Evolutionary conservation across 805 yeast species (phyloP).

Genomic region (Wickerhamomyces subpelliculosus): DNA sequence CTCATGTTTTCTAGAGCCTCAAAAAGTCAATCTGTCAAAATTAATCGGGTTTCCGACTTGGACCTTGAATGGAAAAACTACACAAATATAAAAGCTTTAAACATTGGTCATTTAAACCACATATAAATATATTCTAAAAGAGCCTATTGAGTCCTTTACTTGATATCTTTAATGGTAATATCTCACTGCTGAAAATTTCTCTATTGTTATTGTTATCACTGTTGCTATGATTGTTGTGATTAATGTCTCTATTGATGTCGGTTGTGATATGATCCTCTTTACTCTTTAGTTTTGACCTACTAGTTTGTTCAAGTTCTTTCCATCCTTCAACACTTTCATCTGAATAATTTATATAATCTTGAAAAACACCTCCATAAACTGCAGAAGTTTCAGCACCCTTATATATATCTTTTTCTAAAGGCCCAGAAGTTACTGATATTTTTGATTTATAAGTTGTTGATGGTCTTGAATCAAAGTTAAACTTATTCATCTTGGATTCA

Average conservation of each 20-base stretch:
- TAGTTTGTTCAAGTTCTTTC: background rate
- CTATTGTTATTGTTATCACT: no score
- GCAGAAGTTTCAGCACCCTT: slow-evolving; percentile 3
- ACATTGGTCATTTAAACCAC: no score
- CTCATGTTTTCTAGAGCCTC: slow-evolving; percentile 5
- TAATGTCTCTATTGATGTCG: no score
- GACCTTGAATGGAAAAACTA: no score
- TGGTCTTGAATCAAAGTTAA: background rate
- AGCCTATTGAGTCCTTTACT: background rate
- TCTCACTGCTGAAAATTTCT: background rate
- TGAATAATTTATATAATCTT: slow-evolving; percentile 14
- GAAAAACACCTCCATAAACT: slow-evolving; percentile 16
- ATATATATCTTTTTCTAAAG: slow-evolving; percentile 1
- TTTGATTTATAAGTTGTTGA: slow-evolving; percentile 1
- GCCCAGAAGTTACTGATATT: slow-evolving; percentile 6
- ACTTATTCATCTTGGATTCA: background rate
- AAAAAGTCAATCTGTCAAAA: slow-evolving; percentile 3
- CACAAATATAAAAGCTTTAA: no score
- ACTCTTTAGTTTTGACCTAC: background rate
- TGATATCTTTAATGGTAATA: background rate
- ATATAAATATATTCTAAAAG: no score
- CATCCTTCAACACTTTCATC: slow-evolving; percentile 8
- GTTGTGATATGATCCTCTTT: no score
- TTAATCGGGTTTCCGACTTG: no score
- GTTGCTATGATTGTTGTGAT: no score